Evolutionary conservation across 306 rosid species (phyloP).

Genomic region (Glycine soja): DNA sequence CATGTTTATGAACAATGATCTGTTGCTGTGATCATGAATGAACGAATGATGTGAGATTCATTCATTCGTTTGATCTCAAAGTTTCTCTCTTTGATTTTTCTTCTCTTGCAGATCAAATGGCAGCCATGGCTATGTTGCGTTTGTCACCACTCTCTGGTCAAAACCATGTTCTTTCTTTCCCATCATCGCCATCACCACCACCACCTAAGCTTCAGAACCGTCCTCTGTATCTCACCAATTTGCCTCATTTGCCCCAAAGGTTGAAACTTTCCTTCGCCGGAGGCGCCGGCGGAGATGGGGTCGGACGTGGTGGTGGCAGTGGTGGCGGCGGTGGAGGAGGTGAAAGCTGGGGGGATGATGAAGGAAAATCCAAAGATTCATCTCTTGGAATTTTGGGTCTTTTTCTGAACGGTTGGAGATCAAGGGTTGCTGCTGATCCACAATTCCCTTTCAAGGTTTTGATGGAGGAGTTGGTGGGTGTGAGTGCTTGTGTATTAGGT

Average conservation of each 20-base stretch:
- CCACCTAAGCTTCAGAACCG: constrained; percentile 45
- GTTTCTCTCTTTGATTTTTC: constrained; percentile 26
- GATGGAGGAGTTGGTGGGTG: constrained; percentile 95
- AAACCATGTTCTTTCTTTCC: constrained; percentile 50
- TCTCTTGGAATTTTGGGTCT: constrained; percentile 69
- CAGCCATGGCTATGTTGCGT: constrained; percentile 70
- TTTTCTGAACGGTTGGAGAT: constrained; percentile 86
- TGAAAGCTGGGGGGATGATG: constrained; percentile 42
- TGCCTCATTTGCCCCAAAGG: constrained; percentile 40
- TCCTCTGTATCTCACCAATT: constrained; percentile 48
- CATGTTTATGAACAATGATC: constrained; percentile 28
- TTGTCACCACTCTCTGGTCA: constrained; percentile 55
- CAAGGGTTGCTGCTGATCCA: constrained; percentile 97
- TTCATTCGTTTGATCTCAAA: constrained; percentile 21
- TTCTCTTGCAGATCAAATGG: constrained; percentile 57
- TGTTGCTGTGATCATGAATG: constrained; percentile 13
- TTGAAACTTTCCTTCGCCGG: constrained; percentile 61
- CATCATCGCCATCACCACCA: constrained; percentile 40
- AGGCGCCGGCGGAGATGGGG: constrained; percentile 59
- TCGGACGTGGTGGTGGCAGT: constrained; percentile 58
- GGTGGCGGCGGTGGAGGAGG: not conserved
- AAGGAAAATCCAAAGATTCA: constrained; percentile 46
- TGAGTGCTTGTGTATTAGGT: constrained; percentile 82
- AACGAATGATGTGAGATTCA: not conserved
- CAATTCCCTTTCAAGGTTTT: constrained; percentile 96